These are phyloP conservation scores for Sutorius eximius DNA, from an alignment of 1,284 basidiomycete genomes.

Conservation along the genomic window DNA sequence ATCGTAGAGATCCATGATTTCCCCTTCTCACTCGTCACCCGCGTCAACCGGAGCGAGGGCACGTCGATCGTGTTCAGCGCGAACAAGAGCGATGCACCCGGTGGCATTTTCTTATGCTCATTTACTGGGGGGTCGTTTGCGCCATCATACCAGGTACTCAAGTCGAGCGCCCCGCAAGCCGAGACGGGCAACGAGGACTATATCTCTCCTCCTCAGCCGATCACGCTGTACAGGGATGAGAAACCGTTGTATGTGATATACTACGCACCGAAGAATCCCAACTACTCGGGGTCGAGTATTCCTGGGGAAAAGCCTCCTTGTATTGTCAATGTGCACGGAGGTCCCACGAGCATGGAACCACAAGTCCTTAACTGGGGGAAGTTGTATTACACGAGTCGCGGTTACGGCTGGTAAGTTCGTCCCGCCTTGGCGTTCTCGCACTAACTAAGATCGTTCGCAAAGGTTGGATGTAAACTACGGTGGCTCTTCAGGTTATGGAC, in stretches of 20 bases:
- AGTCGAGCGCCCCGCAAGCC: conserved; percentile 14
- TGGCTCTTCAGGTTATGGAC: conserved; percentile 34
- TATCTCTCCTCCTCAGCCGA: conserved; percentile 27
- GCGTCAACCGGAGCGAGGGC: conserved; percentile 41
- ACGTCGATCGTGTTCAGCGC: conserved; percentile 28
- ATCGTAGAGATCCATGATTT: conserved; percentile 35
- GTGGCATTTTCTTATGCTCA: conserved; percentile 27
- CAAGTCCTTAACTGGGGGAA: conserved; percentile 30
- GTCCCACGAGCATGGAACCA: conserved; percentile 27
- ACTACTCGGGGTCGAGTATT: conserved; percentile 30
- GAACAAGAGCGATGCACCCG: conserved; percentile 25
- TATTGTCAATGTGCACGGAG: conserved; percentile 31
- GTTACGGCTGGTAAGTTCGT: conserved; percentile 33
- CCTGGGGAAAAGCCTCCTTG: conserved; percentile 31
- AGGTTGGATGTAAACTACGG: conserved; percentile 36
- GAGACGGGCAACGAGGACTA: conserved; percentile 23
- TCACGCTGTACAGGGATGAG: conserved; percentile 24
- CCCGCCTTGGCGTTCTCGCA: not conserved
- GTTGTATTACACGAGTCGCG: conserved; percentile 36
- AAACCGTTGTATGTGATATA: conserved; percentile 32
- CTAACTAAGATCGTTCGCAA: not conserved
- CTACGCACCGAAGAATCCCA: conserved; percentile 32
- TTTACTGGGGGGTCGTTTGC: conserved; percentile 21
- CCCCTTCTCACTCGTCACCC: conserved; percentile 47
- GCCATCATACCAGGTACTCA: conserved; percentile 27